Percentiles rank a stretch among this genome's conserved stretches.
Evolutionary conservation across 345 rosid genomes (phyloP).

Genomic region (Hibiscus mutabilis): DNA sequence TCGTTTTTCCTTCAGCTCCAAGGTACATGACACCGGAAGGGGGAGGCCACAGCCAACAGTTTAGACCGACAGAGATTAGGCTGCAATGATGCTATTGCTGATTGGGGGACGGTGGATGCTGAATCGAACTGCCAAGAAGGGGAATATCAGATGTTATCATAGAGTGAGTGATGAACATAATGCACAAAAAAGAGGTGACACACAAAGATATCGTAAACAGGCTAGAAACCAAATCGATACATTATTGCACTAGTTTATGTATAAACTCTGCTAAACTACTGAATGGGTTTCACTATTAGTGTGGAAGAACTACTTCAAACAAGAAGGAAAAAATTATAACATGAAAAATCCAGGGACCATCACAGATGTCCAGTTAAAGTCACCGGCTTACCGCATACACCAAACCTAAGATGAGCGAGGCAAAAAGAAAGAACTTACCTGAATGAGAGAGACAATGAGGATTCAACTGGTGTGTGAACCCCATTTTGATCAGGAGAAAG

Average conservation of each 20-base stretch:
- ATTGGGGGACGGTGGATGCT: constrained; percentile 53
- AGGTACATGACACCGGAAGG: constrained; percentile 46
- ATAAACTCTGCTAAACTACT: background rate
- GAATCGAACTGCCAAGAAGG: constrained; percentile 42
- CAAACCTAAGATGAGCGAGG: background rate
- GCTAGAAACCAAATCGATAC: too few species aligned
- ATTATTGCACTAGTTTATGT: background rate
- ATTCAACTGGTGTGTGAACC: constrained; percentile 50
- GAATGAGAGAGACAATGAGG: constrained; percentile 73
- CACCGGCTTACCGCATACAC: background rate
- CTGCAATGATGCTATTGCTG: constrained; percentile 54
- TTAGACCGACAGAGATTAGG: constrained; percentile 61
- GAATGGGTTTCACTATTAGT: too few species aligned
- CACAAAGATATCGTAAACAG: background rate
- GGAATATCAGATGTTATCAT: background rate
- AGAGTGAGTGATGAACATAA: background rate
- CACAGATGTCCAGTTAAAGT: background rate
- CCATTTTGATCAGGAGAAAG: constrained; percentile 58
- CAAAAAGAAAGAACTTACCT: constrained; percentile 36
- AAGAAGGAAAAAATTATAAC: background rate
- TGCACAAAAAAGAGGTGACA: background rate
- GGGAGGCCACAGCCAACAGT: constrained; percentile 53
- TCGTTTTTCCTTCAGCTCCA: too few species aligned
- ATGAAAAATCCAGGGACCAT: background rate
- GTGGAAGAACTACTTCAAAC: background rate